phyloP scores from a whole-genome alignment of 331 rosid species.

The Stylosanthes scabra region DNA sequence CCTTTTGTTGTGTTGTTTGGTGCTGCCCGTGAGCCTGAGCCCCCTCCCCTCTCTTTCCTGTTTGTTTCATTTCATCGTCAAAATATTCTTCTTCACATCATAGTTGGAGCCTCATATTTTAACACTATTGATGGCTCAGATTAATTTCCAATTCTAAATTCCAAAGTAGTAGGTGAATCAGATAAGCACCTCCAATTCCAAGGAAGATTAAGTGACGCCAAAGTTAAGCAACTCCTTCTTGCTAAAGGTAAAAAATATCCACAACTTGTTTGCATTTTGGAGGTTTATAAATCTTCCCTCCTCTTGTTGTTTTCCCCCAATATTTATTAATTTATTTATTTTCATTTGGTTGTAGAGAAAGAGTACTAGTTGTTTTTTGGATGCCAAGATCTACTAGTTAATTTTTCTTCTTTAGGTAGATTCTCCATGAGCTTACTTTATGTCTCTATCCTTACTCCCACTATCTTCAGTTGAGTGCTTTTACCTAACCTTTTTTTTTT shows the following conservation, averaged over 20 bases:
- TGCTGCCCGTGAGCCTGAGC: conserved; percentile 67
- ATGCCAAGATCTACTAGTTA: background rate
- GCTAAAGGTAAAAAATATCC: conserved; percentile 7
- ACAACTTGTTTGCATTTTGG: conserved; percentile 25
- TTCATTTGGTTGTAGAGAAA: no score
- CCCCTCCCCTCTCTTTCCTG: conserved; percentile 44
- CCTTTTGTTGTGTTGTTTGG: conserved; percentile 55
- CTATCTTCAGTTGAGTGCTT: conserved; percentile 21
- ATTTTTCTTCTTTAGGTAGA: conserved; percentile 19
- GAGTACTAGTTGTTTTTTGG: conserved; percentile 12
- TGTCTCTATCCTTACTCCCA: conserved; percentile 13
- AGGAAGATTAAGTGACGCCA: conserved; percentile 23
- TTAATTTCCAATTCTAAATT: conserved; percentile 30
- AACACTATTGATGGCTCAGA: conserved; percentile 35
- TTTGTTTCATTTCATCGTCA: conserved; percentile 53
- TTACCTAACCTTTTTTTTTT: background rate
- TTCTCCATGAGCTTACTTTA: conserved; percentile 4
- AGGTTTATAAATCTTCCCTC: conserved; percentile 21
- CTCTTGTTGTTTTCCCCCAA: conserved; percentile 1
- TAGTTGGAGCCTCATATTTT: conserved; percentile 33
- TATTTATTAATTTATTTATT: no score
- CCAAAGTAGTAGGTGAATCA: conserved; percentile 41
- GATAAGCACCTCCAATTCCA: conserved; percentile 36
- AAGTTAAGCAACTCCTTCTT: conserved; percentile 2
- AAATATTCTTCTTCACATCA: conserved; percentile 48